Percentiles rank a stretch among this genome's conserved stretches.
phyloP scores from a whole-genome alignment of 176 grass and related monocot species.

The Dactylis glomerata region DNA sequence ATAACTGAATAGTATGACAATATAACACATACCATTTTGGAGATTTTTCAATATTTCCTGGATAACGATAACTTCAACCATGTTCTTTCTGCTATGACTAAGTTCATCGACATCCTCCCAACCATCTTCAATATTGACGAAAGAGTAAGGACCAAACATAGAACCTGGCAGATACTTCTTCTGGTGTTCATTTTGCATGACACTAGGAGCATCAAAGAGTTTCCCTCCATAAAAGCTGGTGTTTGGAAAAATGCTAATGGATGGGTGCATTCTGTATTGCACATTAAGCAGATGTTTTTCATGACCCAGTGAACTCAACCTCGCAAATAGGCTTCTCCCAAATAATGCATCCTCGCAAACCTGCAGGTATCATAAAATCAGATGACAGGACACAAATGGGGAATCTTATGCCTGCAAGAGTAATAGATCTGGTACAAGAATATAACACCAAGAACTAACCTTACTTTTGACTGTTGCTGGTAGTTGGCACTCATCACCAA shows the following conservation, averaged over 20 bases:
- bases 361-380: conserved; percentile 28
- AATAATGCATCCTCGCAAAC: conserved; percentile 55
- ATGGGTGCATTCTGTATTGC: conserved; percentile 92
- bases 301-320: conserved; percentile 71
- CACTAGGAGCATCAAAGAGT: conserved; percentile 66
- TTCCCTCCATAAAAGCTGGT: conserved; percentile 60
- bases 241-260: conserved; percentile 78
- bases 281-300: conserved; percentile 65
- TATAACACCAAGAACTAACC: conserved; percentile 38
- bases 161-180: conserved; percentile 43
- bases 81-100: conserved; percentile 57
- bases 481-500: conserved; percentile 79
- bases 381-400: not conserved
- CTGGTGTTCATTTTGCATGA: conserved; percentile 45
- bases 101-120: conserved; percentile 47
- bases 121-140: conserved; percentile 59
- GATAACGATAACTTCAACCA: conserved; percentile 53
- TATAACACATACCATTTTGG: conserved; percentile 33
- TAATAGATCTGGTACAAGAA: not conserved
- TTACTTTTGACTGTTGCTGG: conserved; percentile 78
- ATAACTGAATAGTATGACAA: not conserved
- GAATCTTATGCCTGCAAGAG: not conserved
- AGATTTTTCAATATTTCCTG: conserved; percentile 48
- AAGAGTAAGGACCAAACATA: conserved; percentile 76
- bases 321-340: conserved; percentile 72